A percentile compares a stretch with the other conserved stretches of the same genome.
Conservation (phyloP, 495 filamentous ascomycete genomes). For the Talaromyces liani region DNA sequence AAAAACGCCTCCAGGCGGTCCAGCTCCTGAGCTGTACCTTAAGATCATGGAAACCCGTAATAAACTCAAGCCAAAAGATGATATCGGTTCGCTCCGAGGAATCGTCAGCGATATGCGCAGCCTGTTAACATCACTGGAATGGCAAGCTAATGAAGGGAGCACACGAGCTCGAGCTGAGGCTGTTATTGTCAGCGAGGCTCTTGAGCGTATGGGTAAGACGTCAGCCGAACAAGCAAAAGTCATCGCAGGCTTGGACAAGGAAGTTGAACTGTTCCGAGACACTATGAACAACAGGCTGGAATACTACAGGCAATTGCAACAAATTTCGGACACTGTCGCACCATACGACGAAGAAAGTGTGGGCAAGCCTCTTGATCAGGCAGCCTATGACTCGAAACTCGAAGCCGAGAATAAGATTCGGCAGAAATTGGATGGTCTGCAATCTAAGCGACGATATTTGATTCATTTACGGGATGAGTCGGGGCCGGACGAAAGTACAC, state of each 20-base stretch:
- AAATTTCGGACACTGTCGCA: slow-evolving; percentile 76
- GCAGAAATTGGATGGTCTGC: slow-evolving; percentile 49
- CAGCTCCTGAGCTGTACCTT: slow-evolving; percentile 61
- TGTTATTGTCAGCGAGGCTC: slow-evolving; percentile 46
- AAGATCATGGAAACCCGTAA: slow-evolving; percentile 51
- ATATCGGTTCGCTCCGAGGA: slow-evolving; percentile 58
- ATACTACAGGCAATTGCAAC: slow-evolving; percentile 83
- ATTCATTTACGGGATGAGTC: slow-evolving; percentile 52
- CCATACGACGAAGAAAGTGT: slow-evolving; percentile 57
- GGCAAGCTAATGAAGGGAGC: slow-evolving; percentile 51
- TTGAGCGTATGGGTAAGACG: slow-evolving; percentile 54
- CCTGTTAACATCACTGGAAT: slow-evolving; percentile 53
- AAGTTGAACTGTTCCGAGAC: slow-evolving; percentile 66
- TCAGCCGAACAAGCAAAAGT: slow-evolving; percentile 59
- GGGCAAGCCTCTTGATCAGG: slow-evolving; percentile 32
- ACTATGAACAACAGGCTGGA: slow-evolving; percentile 77
- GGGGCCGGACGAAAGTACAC: slow-evolving; percentile 43
- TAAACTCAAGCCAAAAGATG: slow-evolving; percentile 46
- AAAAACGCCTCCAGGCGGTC: slow-evolving; percentile 43
- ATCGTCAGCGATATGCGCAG: slow-evolving; percentile 62
- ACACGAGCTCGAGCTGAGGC: slow-evolving; percentile 57
- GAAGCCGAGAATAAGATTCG: slow-evolving; percentile 42
- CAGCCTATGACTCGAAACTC: slow-evolving; percentile 26
- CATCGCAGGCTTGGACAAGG: slow-evolving; percentile 53
- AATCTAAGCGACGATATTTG: slow-evolving; percentile 67